Evolutionary conservation across 805 yeast species (phyloP).

Genomic region (Yarrowia osloensis): DNA sequence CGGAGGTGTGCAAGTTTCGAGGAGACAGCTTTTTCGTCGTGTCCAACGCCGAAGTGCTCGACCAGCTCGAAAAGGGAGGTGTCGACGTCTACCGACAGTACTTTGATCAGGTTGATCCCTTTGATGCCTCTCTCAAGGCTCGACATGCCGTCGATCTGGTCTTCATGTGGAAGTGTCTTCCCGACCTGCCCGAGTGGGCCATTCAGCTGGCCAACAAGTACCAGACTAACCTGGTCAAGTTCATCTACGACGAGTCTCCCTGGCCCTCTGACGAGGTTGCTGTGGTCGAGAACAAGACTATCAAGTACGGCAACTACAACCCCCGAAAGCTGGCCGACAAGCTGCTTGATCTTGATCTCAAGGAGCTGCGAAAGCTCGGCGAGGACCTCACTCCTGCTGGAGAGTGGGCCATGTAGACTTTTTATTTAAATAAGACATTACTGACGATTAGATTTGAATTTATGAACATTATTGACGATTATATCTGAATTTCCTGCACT

Average conservation of each 20-base stretch:
- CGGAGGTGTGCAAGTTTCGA: slow-evolving; percentile 21
- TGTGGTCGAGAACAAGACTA: not conserved
- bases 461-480: too few species aligned
- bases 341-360: not conserved
- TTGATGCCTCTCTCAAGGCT: slow-evolving; percentile 37
- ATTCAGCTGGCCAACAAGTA: slow-evolving; percentile 34
- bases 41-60: not conserved
- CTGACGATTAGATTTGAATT: too few species aligned
- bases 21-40: slow-evolving; percentile 18
- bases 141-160: slow-evolving; percentile 44
- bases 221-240: slow-evolving; percentile 39
- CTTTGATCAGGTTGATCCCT: slow-evolving; percentile 42
- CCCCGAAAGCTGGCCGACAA: slow-evolving; percentile 16
- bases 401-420: slow-evolving; percentile 11
- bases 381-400: slow-evolving; percentile 11
- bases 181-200: slow-evolving; percentile 34
- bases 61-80: slow-evolving; percentile 2
- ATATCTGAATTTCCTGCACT: too few species aligned
- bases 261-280: slow-evolving; percentile 37
- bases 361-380: not conserved
- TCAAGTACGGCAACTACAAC: slow-evolving; percentile 11
- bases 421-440: too few species aligned
- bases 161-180: slow-evolving; percentile 39
- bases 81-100: slow-evolving; percentile 38
- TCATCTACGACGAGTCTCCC: slow-evolving; percentile 38